Evolutionary conservation across 192 early-diverging fungal genomes (phyloP), one percentile per base, ranked within the genome.

Genomic region (Phycomyces nitens): DNA sequence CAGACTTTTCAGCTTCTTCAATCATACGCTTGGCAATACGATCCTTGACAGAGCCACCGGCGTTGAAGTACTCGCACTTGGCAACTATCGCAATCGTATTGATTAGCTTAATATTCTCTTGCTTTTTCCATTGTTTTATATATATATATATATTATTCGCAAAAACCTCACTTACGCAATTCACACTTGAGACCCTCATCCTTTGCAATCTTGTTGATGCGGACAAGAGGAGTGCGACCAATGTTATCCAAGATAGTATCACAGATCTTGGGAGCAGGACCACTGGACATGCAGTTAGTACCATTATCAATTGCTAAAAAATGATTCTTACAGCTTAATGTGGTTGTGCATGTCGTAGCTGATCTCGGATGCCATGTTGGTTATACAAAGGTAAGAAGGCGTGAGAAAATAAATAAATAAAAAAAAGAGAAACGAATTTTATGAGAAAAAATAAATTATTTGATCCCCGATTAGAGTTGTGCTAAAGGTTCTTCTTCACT

Each of bases 51-150:
- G 94, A 96, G 34, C 97, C 96, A 56, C 97, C 97, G 16, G 95
- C 92, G 69, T 99, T 99, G 77, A 98, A 98, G 76, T 83, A 99
- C 84, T 99, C 97, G 75, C 94, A 98, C 77, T 99, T 99, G 74
- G 90, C 90, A 79, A 92, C 81, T 85, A 62, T 20, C n/a, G 59
- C 27, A 43, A 40, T 20, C 14, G 9, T 34, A 5, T 24, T 50
- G 21, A 16, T 24, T 18, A 43, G 12, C 23, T 24, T 3, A 43
- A 16, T 20, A 51, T 49, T 5, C 9, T 2, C 5, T 21, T 54
- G 4, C 11, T 43, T 61, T 34, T 21, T 49, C n/a, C n/a, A n/a
- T n/a, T n/a, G n/a, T n/a, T n/a, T n/a, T n/a, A n/a, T n/a, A n/a
- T n/a, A n/a, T n/a, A n/a, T n/a, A n/a, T n/a, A n/a, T n/a, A n/a